These are phyloP conservation scores for Fraxinus xanthoxyloides DNA, from an alignment of 305 asterid genomes.

Conservation along the genomic window DNA sequence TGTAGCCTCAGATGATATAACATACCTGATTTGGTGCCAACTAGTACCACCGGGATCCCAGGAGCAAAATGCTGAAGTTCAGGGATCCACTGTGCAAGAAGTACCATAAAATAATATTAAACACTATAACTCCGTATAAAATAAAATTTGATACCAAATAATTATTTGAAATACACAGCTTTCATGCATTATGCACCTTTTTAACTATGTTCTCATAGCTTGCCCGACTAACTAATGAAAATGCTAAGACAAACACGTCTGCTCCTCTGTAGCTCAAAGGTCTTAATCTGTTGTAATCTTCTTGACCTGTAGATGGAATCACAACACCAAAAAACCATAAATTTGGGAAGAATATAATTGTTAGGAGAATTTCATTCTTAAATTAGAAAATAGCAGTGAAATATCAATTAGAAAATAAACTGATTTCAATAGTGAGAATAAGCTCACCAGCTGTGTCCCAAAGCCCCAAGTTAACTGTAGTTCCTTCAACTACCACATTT, in stretches of 20 bases:
- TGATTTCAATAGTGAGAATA: constrained; percentile 10
- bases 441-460: constrained; percentile 96
- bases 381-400: neutral
- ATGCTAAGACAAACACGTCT: constrained; percentile 86
- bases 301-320: constrained; percentile 60
- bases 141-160: neutral
- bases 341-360: constrained; percentile 1
- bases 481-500: constrained; percentile 92
- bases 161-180: neutral
- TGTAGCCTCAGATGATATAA: neutral
- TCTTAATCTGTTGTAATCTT: constrained; percentile 89
- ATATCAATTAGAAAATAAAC: constrained; percentile 4
- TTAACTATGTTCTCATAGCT: constrained; percentile 88
- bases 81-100: constrained; percentile 88
- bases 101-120: constrained; percentile 22
- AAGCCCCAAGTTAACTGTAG: constrained; percentile 90
- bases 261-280: constrained; percentile 97
- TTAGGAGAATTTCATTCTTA: neutral
- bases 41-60: constrained; percentile 81
- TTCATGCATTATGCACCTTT: constrained; percentile 51
- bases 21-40: constrained; percentile 91
- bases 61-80: constrained; percentile 97
- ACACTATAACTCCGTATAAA: neutral
- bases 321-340: constrained; percentile 17
- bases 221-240: constrained; percentile 90